Base-by-base conservation (phyloP, 768 basidiomycete species). In the Termitomyces sp. region DNA sequence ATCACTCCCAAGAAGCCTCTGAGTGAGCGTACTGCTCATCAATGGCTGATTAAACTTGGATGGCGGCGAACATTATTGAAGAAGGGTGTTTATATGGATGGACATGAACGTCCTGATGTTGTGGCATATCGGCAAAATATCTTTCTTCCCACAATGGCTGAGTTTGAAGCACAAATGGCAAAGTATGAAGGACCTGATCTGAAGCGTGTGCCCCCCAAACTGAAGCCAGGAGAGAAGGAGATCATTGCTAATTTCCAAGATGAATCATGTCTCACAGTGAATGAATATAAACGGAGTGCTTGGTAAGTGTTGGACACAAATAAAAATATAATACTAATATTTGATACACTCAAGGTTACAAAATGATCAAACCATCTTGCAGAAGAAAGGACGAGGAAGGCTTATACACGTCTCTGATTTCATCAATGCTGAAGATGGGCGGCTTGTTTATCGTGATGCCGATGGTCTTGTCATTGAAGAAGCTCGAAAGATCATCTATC, bases 401-500 rank as follows among this genome's bases (percentile, higher is more conserved):
- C 42, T 43, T 2, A 43, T 43, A 3, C 42, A 43, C n/a, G n/a
- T n/a, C n/a, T n/a, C n/a, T n/a, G n/a, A n/a, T n/a, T n/a, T n/a
- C n/a, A n/a, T n/a, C n/a, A n/a, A n/a, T n/a, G n/a, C n/a, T n/a
- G n/a, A n/a, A n/a, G n/a, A n/a, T n/a, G n/a, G n/a, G n/a, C n/a
- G n/a, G n/a, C n/a, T 48, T 18, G 46, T 48, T 48, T 33, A 48
- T 8, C 9, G 27, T 18, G 58, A 68, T 58, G 22, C 18, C 10
- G 42, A 61, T 52, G 66, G 66, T 5, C 46, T 57, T 5, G 57
- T 72, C 37, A 34, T 63, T 12, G 16, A 65, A 33, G 72, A 75
- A 56, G 74, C 74, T 24, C 56, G 61, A 5, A 60, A 61, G 24
- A n/a, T n/a, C n/a, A n/a, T n/a, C n/a, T n/a, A n/a, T n/a, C n/a